Base-by-base conservation (phyloP, 2,329 filamentous ascomycete species). In the Penicillium hordei region DNA sequence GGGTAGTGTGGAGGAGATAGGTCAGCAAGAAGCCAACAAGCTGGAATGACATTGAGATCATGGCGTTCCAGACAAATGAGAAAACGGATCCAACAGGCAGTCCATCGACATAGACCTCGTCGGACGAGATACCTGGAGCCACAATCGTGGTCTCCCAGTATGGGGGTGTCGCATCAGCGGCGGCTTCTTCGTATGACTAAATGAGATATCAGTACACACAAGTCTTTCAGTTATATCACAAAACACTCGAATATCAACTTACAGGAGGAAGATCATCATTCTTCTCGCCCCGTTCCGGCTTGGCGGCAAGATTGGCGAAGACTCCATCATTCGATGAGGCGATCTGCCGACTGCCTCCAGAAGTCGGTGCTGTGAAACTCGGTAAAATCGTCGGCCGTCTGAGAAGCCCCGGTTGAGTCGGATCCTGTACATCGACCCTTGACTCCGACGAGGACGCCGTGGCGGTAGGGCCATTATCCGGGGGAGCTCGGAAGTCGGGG, bases 131-230 rank as follows among this genome's bases (percentile, higher is more conserved):
- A 55, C 93, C 94, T 0, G 94, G 94, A 0, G 93, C 93, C 51
- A 99, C 84, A 64, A 99, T 97, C 0, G 94, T 97, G 6, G 94
- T 99, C 80, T 99, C 94, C 94, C 94, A 99, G 77, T 99, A 99
- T 0, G 94, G 94, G 1, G 94, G 94, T 48, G 94, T 94, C 25
- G 92, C 89, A 75, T 99, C 94, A 42, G 93, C 93, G 3, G 94
- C 94, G 17, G 94, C 94, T 85, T 97, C 93, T 82, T 99, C 94
- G 75, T 99, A 99, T 36, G 93, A 93, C 91, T 97, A 39, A 48
- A 43, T 40, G 46, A 72, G 21, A 44, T 52, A 45, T 54, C 55
- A 59, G 13, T 33, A 42, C 36, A 42, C 36, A 19, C 31, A 19
- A 51, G 23, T n/a, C 46, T 23, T 31, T 21, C 19, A 13, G 9